These are phyloP conservation scores for Eleusine indica DNA, from an alignment of 176 grass and related monocot genomes.

Conservation along the genomic window DNA sequence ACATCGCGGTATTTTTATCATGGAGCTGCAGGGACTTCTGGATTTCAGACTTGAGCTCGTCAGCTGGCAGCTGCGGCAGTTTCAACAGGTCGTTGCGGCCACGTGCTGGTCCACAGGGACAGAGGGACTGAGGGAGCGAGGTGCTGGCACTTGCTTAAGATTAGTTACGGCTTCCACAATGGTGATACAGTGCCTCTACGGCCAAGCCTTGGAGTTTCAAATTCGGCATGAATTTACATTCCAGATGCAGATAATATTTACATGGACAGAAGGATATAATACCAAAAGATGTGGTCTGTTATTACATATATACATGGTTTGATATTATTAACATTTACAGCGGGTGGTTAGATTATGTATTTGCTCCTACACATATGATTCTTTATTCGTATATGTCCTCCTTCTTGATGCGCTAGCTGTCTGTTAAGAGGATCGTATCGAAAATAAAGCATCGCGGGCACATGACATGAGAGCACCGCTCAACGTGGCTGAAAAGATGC, in stretches of 20 bases:
- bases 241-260: constrained; percentile 20
- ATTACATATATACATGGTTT: no score
- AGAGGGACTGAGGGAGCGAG: neutral
- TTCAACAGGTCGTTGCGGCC: neutral
- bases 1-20: constrained; percentile 24
- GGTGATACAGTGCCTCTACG: neutral
- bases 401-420: constrained; percentile 22
- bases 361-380: neutral
- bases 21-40: constrained; percentile 21
- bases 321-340: neutral
- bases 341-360: neutral
- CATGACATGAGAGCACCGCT: constrained; percentile 10
- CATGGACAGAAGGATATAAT: neutral
- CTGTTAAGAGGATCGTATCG: neutral
- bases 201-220: neutral
- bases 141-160: neutral
- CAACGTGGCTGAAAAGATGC: neutral
- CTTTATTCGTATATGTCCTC: neutral
- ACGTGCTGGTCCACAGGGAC: constrained; percentile 37
- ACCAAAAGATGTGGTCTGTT: neutral
- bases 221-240: constrained; percentile 28
- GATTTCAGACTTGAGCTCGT: constrained; percentile 33
- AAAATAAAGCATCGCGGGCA: neutral
- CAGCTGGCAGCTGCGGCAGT: constrained; percentile 42
- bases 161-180: no score